These are phyloP conservation scores for Neurospora sp. DNA, from an alignment of 2,329 filamentous ascomycete genomes.

Conservation along the genomic window DNA sequence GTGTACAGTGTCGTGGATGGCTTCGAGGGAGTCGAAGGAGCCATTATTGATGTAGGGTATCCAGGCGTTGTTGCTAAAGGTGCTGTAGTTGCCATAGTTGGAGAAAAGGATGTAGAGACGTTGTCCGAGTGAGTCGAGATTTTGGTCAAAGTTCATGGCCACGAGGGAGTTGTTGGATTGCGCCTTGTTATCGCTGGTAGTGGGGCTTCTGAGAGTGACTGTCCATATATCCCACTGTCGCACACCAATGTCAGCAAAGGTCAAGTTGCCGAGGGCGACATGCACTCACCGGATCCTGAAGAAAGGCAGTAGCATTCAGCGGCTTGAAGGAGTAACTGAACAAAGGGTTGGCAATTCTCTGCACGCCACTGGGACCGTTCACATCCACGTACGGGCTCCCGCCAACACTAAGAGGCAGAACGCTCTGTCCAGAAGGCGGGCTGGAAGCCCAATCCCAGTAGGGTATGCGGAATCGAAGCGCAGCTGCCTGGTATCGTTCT, in stretches of 20 bases:
- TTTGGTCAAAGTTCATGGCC: conserved; percentile 40
- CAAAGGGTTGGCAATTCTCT: conserved; percentile 51
- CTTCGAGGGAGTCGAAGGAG: conserved; percentile 55
- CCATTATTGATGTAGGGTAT: conserved; percentile 35
- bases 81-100: conserved; percentile 56
- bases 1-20: conserved; percentile 55
- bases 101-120: conserved; percentile 60
- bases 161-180: conserved; percentile 51
- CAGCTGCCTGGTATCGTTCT: conserved; percentile 40
- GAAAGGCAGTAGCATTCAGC: conserved; percentile 47
- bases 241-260: not conserved
- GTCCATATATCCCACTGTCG: conserved; percentile 48
- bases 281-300: conserved; percentile 46
- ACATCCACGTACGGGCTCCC: conserved; percentile 34
- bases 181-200: conserved; percentile 29
- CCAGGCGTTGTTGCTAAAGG: conserved; percentile 62
- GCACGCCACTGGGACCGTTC: conserved; percentile 45
- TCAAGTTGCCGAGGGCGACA: not conserved
- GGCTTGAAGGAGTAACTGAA: conserved; percentile 53
- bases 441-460: conserved; percentile 51
- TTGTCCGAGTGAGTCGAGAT: conserved; percentile 45
- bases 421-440: conserved; percentile 37
- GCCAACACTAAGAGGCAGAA: conserved; percentile 38
- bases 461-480: conserved; percentile 42
- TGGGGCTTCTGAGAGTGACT: conserved; percentile 49